Evolutionary conservation across 148 eudicot species (phyloP).

Genomic region (Vaccinium vitisidaea): DNA sequence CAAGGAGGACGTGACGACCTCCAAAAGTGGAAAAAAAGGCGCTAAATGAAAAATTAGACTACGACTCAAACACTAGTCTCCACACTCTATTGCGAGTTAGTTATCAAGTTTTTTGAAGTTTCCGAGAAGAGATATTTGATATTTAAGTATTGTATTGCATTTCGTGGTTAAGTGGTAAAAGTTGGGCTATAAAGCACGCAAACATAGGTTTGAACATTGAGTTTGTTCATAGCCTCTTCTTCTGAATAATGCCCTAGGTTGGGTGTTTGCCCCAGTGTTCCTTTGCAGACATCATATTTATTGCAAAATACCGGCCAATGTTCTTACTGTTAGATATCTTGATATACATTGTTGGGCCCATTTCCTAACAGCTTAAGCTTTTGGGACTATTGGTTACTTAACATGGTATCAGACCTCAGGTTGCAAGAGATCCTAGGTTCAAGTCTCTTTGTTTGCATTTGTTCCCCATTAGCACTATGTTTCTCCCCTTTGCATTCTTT

Average conservation of each 20-base stretch:
- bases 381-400: too few species aligned
- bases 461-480: too few species aligned
- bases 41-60: not conserved
- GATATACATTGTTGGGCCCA: too few species aligned
- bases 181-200: not conserved
- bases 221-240: slow-evolving; percentile 1
- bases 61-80: not conserved
- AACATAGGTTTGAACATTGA: not conserved
- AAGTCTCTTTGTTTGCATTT: too few species aligned
- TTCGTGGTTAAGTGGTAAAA: not conserved
- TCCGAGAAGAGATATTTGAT: not conserved
- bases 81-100: not conserved
- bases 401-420: too few species aligned
- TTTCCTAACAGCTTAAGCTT: too few species aligned
- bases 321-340: not conserved
- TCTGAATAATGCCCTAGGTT: not conserved
- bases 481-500: too few species aligned
- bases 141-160: not conserved
- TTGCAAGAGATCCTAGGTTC: too few species aligned
- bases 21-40: not conserved
- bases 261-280: not conserved
- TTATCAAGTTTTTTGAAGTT: not conserved
- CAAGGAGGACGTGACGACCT: not conserved
- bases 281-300: not conserved
- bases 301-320: not conserved